These are phyloP conservation scores for Hirsutella thompsonii DNA, from an alignment of 2,329 filamentous ascomycete species.

Conservation along the genomic window DNA sequence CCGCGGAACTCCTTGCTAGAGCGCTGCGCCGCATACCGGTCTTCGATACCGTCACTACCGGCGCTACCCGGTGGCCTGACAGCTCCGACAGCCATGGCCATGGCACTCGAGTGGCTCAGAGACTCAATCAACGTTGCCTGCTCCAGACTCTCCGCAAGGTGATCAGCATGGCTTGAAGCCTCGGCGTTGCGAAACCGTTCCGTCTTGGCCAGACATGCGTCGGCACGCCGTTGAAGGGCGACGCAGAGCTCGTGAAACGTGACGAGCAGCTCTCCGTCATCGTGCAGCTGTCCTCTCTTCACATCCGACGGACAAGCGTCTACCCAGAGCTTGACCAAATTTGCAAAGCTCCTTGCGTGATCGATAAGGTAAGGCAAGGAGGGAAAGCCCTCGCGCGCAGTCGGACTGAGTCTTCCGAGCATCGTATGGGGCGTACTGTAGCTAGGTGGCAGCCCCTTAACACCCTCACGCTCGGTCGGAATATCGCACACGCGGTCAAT, in stretches of 20 bases:
- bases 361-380: slow-evolving; percentile 90
- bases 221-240: slow-evolving; percentile 35
- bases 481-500: slow-evolving; percentile 80
- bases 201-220: slow-evolving; percentile 36
- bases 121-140: slow-evolving; percentile 24
- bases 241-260: slow-evolving; percentile 40
- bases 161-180: slow-evolving; percentile 16
- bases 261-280: slow-evolving; percentile 37
- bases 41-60: slow-evolving; percentile 29
- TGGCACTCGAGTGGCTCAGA: slow-evolving; percentile 15
- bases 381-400: slow-evolving; percentile 81
- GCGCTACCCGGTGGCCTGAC: slow-evolving; percentile 34
- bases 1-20: slow-evolving; percentile 20
- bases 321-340: slow-evolving; percentile 70
- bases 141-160: slow-evolving; percentile 36
- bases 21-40: slow-evolving; percentile 11
- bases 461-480: slow-evolving; percentile 50
- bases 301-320: slow-evolving; percentile 35
- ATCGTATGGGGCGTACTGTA: slow-evolving; percentile 93
- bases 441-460: slow-evolving; percentile 57
- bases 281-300: slow-evolving; percentile 20
- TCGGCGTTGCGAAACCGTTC: slow-evolving; percentile 29
- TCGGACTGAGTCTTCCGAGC: slow-evolving; percentile 64
- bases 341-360: slow-evolving; percentile 71
- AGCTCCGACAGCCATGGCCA: slow-evolving; percentile 11